These are phyloP conservation scores for Paecilomyces sp. DNA, from an alignment of 2,329 filamentous ascomycete genomes.

Conservation along the genomic window DNA sequence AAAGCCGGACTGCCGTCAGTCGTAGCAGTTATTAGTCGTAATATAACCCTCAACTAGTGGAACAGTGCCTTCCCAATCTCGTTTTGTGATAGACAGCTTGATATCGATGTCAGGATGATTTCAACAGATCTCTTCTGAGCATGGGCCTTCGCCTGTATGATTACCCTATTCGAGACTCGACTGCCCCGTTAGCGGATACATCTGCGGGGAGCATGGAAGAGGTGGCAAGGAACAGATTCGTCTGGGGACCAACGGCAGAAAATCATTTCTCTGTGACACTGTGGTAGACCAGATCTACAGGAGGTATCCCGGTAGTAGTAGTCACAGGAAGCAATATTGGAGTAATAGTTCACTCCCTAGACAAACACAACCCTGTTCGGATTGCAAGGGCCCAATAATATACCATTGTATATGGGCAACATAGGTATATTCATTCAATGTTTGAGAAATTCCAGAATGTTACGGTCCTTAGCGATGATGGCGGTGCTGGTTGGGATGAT, in stretches of 20 bases:
- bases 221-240: too few species aligned
- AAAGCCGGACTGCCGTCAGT: background rate
- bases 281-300: background rate
- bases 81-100: background rate
- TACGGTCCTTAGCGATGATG: background rate
- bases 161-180: too few species aligned
- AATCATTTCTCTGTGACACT: background rate
- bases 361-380: too few species aligned
- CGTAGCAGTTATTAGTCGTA: background rate
- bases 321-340: background rate
- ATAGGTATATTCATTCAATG: background rate
- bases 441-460: background rate
- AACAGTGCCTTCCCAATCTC: background rate
- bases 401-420: background rate
- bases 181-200: too few species aligned
- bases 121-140: background rate
- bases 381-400: too few species aligned
- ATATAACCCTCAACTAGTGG: background rate
- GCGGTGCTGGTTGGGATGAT: background rate
- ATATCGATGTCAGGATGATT: background rate
- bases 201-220: too few species aligned
- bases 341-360: too few species aligned
- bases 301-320: background rate
- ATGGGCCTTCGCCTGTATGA: too few species aligned
- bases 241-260: background rate